phyloP scores from a whole-genome alignment of 345 rosid species.

The Linum usitatissimum region DNA sequence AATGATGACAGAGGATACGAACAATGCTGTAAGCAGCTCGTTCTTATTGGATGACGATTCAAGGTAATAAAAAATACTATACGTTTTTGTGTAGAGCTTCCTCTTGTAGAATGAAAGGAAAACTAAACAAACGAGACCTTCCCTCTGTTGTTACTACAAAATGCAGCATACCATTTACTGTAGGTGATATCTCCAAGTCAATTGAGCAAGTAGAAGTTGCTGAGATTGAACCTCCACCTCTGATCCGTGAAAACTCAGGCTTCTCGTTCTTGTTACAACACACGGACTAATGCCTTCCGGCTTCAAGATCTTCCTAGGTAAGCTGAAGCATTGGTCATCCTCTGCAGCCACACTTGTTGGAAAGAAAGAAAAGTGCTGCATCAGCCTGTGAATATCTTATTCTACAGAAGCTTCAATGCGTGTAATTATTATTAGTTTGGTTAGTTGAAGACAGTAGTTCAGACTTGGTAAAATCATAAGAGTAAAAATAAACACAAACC shows the following conservation, averaged over 20 bases:
- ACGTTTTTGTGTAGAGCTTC: background rate
- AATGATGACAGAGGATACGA: constrained; percentile 9
- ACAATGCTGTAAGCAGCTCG: constrained; percentile 10
- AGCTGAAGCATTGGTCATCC: too few relatives aligned
- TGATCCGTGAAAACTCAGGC: constrained; percentile 12
- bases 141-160: background rate
- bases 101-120: background rate
- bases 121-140: background rate
- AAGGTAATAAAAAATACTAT: background rate
- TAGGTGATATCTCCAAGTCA: constrained; percentile 8
- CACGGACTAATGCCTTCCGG: background rate
- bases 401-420: background rate
- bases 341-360: background rate
- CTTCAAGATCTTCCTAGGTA: too few relatives aligned
- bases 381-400: background rate
- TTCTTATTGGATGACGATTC: constrained; percentile 9
- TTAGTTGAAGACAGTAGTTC: background rate
- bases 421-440: background rate
- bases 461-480: background rate
- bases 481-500: background rate
- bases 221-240: constrained; percentile 7
- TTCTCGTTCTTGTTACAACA: constrained; percentile 8
- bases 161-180: constrained; percentile 9
- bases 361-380: too few relatives aligned
- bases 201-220: constrained; percentile 7